Conservation (phyloP, 1,284 basidiomycete genomes). For the Apiotrichum domesticum region DNA sequence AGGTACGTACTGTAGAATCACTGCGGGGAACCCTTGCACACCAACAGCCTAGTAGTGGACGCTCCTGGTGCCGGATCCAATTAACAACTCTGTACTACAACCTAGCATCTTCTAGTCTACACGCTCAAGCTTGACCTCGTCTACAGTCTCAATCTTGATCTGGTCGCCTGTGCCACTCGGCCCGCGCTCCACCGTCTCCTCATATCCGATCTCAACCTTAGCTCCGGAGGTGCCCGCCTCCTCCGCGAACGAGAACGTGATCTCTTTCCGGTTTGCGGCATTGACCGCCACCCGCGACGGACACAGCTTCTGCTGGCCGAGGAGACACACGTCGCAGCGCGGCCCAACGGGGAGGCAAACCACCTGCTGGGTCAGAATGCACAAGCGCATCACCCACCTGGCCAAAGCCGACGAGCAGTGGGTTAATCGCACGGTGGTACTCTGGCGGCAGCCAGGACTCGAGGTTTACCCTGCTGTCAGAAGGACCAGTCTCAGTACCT, state of each 20-base stretch:
- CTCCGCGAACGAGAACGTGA: constrained; percentile 45
- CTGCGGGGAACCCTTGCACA: too few relatives aligned
- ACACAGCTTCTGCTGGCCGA: constrained; percentile 46
- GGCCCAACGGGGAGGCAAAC: constrained; percentile 79
- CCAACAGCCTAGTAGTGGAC: too few relatives aligned
- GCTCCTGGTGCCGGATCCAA: too few relatives aligned
- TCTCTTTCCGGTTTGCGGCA: constrained; percentile 36
- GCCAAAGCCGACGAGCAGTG: constrained; percentile 84
- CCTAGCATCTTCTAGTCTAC: too few relatives aligned
- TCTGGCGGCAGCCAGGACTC: constrained; percentile 84
- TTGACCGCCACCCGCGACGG: constrained; percentile 44
- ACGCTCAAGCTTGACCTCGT: too few relatives aligned
- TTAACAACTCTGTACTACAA: too few relatives aligned
- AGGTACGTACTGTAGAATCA: too few relatives aligned
- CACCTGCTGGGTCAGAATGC: constrained; percentile 17
- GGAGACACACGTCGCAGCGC: constrained; percentile 66
- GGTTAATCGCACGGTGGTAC: constrained; percentile 75
- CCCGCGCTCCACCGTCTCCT: constrained; percentile 40
- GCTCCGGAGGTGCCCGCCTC: constrained; percentile 14
- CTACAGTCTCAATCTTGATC: too few relatives aligned
- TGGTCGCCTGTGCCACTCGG: too few relatives aligned
- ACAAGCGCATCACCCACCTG: constrained; percentile 49
- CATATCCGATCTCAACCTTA: constrained; percentile 45
- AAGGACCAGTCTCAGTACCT: not conserved
- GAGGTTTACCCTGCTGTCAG: constrained; percentile 61